Base-by-base conservation (phyloP, 257 asterid genomes). In the Scutellaria minor region DNA sequence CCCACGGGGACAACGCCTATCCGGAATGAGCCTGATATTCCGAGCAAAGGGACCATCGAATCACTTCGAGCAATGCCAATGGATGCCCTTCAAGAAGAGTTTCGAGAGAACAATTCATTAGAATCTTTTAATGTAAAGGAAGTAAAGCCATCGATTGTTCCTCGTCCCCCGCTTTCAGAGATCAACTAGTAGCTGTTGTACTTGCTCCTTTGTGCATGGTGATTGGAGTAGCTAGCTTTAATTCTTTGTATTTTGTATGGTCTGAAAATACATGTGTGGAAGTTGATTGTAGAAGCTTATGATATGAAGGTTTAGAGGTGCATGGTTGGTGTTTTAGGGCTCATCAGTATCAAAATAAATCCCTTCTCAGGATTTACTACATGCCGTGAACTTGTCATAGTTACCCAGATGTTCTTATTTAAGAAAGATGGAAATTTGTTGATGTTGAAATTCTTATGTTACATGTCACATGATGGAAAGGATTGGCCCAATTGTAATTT, bases 81-180 rank as follows among this genome's bases (percentile, higher is more conserved):
- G 86, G 98, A 88, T 22, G 66, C 81, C 31, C 95, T 92, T 66
- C 68, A 82, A 60, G 96, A 88, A 79, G 96, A 88, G 70, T 92
- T 86, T 58, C 76, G 85, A 67, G 96, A 90, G 76, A 90, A 81
- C 52, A 74, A 86, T 72, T 74, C 86, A 0, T 75, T 66, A 1
- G 87, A 88, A 58, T 84, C 89, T 8, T 81, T 79, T 56, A 71
- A 73, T 54, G 79, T 14, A 9, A 90, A 88, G 79, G 93, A 88
- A 65, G 60, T 44, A 48, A 87, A 81, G 71, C 83, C 86, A 13
- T 80, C 83, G 1, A 79, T 80, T 45, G 74, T 79, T 55, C 92
- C 94, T 69, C 95, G 98, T 13, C 82, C 96, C 53, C 97, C 98
- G 13, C 80, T 92, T 41, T 79, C 86, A 2, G 93, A 87, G 77